Conservation (phyloP, 805 yeast species). For the Suhomyces sp. region DNA sequence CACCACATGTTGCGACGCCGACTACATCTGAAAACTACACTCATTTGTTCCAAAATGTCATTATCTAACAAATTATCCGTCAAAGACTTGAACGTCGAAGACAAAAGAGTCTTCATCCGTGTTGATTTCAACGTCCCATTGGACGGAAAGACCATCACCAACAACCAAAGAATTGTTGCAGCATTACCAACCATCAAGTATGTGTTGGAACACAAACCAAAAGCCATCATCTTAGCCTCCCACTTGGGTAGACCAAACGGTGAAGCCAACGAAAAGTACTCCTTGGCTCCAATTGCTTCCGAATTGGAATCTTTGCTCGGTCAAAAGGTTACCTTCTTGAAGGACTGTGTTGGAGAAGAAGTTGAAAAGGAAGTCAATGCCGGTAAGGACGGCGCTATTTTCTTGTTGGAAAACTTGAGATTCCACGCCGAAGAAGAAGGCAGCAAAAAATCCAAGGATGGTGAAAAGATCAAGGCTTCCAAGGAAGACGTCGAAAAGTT, state of each 20-base stretch:
- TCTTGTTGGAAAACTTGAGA: slow-evolving; percentile 94
- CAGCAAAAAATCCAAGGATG: slow-evolving; percentile 76
- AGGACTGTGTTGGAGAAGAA: slow-evolving; percentile 90
- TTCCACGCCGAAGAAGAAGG: slow-evolving; percentile 99
- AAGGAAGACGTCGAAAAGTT: slow-evolving; percentile 78
- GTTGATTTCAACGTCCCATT: slow-evolving; percentile 95
- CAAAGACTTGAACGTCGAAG: slow-evolving; percentile 80
- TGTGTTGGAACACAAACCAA: slow-evolving; percentile 88
- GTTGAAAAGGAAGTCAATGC: slow-evolving; percentile 76
- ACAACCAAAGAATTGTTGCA: slow-evolving; percentile 99
- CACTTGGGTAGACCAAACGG: slow-evolving; percentile 99
- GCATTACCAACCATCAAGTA: slow-evolving; percentile 98
- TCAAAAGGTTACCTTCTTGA: slow-evolving; percentile 70
- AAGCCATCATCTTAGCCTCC: slow-evolving; percentile 88
- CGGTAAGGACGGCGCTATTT: slow-evolving; percentile 75
- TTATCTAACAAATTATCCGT: slow-evolving; percentile 90
- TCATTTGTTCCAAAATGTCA: slow-evolving; percentile 57
- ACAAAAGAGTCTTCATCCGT: slow-evolving; percentile 97
- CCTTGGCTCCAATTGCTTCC: slow-evolving; percentile 87
- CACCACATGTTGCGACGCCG: slow-evolving; percentile 14
- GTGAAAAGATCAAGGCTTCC: slow-evolving; percentile 91
- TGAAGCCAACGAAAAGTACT: slow-evolving; percentile 77
- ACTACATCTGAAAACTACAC: not conserved
- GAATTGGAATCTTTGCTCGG: slow-evolving; percentile 81
- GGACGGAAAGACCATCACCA: slow-evolving; percentile 95